A percentile compares a stretch with the other conserved stretches of the same genome.
phyloP scores from a whole-genome alignment of 1,284 basidiomycete species.

The Ganoderma resinaceum region DNA sequence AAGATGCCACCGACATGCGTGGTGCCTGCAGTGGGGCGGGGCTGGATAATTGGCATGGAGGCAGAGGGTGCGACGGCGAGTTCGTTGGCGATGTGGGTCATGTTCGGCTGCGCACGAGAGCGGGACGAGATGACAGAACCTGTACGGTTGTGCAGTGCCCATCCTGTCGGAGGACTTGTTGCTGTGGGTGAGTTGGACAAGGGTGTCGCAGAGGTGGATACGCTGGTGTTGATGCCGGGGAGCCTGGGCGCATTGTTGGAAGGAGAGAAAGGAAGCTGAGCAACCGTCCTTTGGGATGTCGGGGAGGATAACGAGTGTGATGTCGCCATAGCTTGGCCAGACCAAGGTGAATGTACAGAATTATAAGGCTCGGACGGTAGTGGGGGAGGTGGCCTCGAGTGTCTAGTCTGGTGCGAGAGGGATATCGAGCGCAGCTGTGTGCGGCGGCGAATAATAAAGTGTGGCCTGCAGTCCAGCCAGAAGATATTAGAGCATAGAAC shows the following conservation, averaged over 20 bases:
- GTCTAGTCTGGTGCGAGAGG: slow-evolving; percentile 14
- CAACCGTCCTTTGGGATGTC: slow-evolving; percentile 36
- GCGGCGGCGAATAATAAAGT: slow-evolving; percentile 24
- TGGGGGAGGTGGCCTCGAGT: slow-evolving; percentile 5
- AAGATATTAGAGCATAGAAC: slow-evolving; percentile 33
- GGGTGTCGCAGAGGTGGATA: slow-evolving; percentile 20
- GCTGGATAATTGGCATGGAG: slow-evolving; percentile 36
- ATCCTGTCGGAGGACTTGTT: slow-evolving; percentile 28
- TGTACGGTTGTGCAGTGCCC: slow-evolving; percentile 32
- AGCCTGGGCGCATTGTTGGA: slow-evolving; percentile 33
- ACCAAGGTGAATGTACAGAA: slow-evolving; percentile 33
- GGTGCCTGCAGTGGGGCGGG: slow-evolving; percentile 38
- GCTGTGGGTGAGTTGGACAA: slow-evolving; percentile 32
- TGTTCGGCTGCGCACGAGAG: slow-evolving; percentile 30
- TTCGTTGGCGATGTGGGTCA: slow-evolving; percentile 26
- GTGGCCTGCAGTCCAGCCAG: slow-evolving; percentile 25
- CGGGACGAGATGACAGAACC: slow-evolving; percentile 37
- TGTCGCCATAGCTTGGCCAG: slow-evolving; percentile 36
- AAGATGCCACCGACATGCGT: slow-evolving; percentile 78
- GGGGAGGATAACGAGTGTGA: slow-evolving; percentile 42
- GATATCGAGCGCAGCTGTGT: slow-evolving; percentile 28
- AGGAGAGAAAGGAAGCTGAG: slow-evolving; percentile 42
- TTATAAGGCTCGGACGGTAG: slow-evolving; percentile 28
- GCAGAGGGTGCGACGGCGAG: slow-evolving; percentile 34
- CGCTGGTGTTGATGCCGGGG: slow-evolving; percentile 27